Base-by-base conservation (phyloP, 768 basidiomycete genomes). In the Suillus ampliporus region DNA sequence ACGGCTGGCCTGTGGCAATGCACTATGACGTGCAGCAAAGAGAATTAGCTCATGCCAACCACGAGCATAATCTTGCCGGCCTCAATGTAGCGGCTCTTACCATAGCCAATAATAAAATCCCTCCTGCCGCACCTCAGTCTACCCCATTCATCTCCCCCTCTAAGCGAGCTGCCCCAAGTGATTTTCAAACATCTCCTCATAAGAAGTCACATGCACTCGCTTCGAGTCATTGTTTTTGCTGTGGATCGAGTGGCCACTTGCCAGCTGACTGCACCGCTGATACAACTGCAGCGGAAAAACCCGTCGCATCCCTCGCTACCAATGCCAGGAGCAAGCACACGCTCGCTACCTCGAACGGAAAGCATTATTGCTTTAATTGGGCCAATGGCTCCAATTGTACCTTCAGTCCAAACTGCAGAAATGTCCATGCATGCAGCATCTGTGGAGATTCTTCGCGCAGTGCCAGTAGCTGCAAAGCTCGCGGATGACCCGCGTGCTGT, bases 401-500 rank as follows among this genome's bases (percentile, higher is more conserved):
- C 13, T 53, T 37, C 3, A 4, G 26, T 7, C 0, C 14, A 0
- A 10, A 1, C 0, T 37, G 52, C 14, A 31, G 3, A 4, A 21
- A 31, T 11, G 37, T 54, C 62, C 77, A 79, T 61, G 56, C 37
- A 10, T 79, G 77, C 68, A 74, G 68, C 62, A 57, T 80, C 64
- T 78, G 78, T 60, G 50, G 61, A 8, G 53, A 61, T 37, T 17
- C 37, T 3, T 35, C 34, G 21, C 78, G 79, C 60, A 76, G 75
- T 5, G 77, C 78, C 2, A 51, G 59, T 3, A 14, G 15, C 50
- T 79, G 79, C 69, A 34, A 44, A 3, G 19, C 46, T 47, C 5
- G 43, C 37, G 47, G 19, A 57, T 77, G 75, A 79, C 64, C 76
- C 77, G 2, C 67, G 75, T 5, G n/a, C 7, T 1, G 76, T 81